phyloP scores from a whole-genome alignment of 345 rosid species.

The Pugionium dolabratum region DNA sequence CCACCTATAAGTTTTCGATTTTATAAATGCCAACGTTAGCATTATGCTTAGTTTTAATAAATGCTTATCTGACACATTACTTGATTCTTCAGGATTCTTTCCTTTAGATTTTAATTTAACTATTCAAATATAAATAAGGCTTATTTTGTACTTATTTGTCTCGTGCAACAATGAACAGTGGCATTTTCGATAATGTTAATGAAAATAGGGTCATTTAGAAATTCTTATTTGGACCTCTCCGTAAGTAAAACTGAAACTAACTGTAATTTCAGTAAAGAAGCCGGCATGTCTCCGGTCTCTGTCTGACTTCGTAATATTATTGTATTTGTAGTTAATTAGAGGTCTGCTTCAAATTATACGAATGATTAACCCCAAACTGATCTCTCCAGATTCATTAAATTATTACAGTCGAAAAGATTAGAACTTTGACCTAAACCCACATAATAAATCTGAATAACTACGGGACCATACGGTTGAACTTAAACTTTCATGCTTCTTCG shows the following conservation, averaged over 20 bases:
- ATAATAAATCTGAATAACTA: too few relatives aligned
- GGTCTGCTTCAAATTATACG: too few relatives aligned
- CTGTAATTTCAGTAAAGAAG: slow-evolving; percentile 34
- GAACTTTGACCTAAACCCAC: too few relatives aligned
- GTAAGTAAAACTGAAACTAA: slow-evolving; percentile 39
- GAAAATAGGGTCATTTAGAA: slow-evolving; percentile 17
- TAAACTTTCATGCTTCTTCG: slow-evolving; percentile 16
- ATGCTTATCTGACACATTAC: slow-evolving; percentile 32
- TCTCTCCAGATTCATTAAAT: too few relatives aligned
- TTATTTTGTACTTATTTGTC: slow-evolving; percentile 33
- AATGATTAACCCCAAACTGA: too few relatives aligned
- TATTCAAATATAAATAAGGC: neutral
- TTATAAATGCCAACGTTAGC: slow-evolving; percentile 38
- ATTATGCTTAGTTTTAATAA: slow-evolving; percentile 39
- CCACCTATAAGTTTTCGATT: slow-evolving; percentile 32
- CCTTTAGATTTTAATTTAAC: neutral
- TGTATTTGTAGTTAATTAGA: too few relatives aligned
- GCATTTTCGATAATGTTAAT: slow-evolving; percentile 17
- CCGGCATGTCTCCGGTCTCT: slow-evolving; percentile 31
- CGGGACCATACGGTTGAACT: too few relatives aligned
- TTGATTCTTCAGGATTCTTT: slow-evolving; percentile 36
- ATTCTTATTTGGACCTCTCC: slow-evolving; percentile 25
- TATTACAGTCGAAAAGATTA: too few relatives aligned
- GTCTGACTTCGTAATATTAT: slow-evolving; percentile 4
- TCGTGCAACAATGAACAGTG: slow-evolving; percentile 37